Conservation (phyloP, 495 filamentous ascomycete genomes). For the Neurospora sp. region DNA sequence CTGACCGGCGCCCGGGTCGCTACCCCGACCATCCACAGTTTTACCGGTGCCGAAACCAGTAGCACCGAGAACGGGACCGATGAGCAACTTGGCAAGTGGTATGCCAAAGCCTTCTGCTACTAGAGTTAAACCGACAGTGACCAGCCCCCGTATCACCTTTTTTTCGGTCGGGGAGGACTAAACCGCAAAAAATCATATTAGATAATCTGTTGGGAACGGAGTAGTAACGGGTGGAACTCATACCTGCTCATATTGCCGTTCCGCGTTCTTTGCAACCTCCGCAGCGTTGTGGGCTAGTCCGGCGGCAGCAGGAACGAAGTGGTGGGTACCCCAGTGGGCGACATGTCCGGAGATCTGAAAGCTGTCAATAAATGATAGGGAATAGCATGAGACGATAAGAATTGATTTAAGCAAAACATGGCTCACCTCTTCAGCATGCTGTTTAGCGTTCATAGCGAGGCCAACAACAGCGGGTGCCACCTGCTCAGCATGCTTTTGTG, state of each 20-base stretch:
- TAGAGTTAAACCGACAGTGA: rapidly evolving
- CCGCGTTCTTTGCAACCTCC: background rate
- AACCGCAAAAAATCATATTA: too few relatives aligned
- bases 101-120: background rate
- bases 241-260: background rate
- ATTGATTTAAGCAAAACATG: too few relatives aligned
- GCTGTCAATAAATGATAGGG: background rate
- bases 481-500: background rate
- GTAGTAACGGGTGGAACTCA: background rate
- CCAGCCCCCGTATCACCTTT: background rate
- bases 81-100: background rate
- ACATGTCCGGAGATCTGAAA: background rate
- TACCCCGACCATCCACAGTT: background rate
- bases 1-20: background rate
- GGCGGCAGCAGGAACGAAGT: background rate
- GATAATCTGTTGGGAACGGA: too few relatives aligned
- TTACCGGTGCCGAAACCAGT: background rate
- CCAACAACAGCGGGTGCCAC: background rate
- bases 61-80: background rate
- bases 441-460: background rate
- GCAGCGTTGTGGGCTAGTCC: background rate
- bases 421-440: background rate
- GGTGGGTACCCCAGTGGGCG: background rate
- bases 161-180: background rate
- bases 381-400: background rate